Conservation (phyloP, 257 asterid species). For the Solanum clarkiae region DNA sequence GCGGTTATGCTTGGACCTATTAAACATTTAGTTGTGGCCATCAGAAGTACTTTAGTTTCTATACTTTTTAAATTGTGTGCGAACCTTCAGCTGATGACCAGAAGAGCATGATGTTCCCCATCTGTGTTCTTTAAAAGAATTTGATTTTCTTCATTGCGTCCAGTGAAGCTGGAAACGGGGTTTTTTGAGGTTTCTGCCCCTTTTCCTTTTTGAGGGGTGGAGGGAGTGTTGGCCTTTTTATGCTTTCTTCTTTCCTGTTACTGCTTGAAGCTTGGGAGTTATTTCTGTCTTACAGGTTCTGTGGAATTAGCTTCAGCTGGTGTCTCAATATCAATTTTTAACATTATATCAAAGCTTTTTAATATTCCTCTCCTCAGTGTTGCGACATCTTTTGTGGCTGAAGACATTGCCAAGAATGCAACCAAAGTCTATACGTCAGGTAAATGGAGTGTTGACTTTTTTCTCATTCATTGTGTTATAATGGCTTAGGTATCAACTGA, state of each 20-base stretch:
- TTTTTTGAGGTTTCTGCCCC: background rate
- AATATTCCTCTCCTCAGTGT: constrained; percentile 90
- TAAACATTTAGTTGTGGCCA: background rate
- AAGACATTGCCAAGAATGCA: constrained; percentile 70
- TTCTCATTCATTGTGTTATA: background rate
- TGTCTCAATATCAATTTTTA: constrained; percentile 76
- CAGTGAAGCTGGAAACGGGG: background rate
- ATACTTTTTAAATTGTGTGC: background rate
- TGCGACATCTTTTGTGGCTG: constrained; percentile 95
- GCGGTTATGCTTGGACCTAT: background rate
- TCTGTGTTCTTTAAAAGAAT: background rate
- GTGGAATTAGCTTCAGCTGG: constrained; percentile 96
- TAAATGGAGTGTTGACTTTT: constrained; percentile 3
- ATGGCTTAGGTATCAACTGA: background rate
- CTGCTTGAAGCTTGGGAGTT: background rate
- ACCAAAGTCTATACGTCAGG: constrained; percentile 38
- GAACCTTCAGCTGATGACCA: background rate
- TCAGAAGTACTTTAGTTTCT: background rate
- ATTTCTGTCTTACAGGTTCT: constrained; percentile 36
- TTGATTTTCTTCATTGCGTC: background rate
- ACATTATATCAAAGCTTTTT: constrained; percentile 74
- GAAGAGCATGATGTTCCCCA: background rate
- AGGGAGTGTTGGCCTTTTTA: background rate
- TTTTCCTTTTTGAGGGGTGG: background rate
- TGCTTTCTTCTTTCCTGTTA: background rate